A percentile compares a stretch with the other conserved stretches of the same genome.
phyloP scores from a whole-genome alignment of 2,329 filamentous ascomycete genomes.

The Trichoderma sp. region DNA sequence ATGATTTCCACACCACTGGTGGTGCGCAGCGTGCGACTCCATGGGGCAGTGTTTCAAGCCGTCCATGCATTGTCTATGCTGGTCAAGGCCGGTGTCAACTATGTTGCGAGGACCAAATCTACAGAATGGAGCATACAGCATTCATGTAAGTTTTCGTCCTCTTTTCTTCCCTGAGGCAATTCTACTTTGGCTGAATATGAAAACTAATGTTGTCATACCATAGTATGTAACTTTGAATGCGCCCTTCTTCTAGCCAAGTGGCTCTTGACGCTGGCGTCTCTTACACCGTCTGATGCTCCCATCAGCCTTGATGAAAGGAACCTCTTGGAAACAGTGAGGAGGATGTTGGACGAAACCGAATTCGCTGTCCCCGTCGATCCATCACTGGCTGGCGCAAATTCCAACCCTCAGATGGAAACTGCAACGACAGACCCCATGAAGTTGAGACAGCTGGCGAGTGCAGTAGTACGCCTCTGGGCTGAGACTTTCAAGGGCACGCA shows the following conservation, averaged over 20 bases:
- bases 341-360: constrained; percentile 61
- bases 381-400: constrained; percentile 45
- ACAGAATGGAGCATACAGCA: constrained; percentile 63
- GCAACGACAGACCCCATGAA: constrained; percentile 48
- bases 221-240: constrained; percentile 61
- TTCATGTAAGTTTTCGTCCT: constrained; percentile 47
- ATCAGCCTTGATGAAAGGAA: constrained; percentile 52
- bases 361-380: constrained; percentile 61
- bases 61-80: constrained; percentile 67
- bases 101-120: constrained; percentile 60
- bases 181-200: not conserved
- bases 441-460: constrained; percentile 55
- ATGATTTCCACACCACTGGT: constrained; percentile 59
- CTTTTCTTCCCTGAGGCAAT: not conserved
- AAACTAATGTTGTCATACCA: constrained; percentile 22
- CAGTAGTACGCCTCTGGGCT: constrained; percentile 60
- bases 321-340: constrained; percentile 54
- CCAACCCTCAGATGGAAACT: constrained; percentile 41
- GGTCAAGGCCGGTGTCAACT: constrained; percentile 62
- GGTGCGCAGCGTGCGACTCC: constrained; percentile 57
- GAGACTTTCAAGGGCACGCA: constrained; percentile 62
- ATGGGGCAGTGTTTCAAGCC: constrained; percentile 64
- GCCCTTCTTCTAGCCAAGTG: constrained; percentile 60
- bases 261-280: constrained; percentile 55
- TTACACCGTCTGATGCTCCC: constrained; percentile 50